phyloP scores from a whole-genome alignment of 257 asterid species.

The Euphrasia confusa region DNA sequence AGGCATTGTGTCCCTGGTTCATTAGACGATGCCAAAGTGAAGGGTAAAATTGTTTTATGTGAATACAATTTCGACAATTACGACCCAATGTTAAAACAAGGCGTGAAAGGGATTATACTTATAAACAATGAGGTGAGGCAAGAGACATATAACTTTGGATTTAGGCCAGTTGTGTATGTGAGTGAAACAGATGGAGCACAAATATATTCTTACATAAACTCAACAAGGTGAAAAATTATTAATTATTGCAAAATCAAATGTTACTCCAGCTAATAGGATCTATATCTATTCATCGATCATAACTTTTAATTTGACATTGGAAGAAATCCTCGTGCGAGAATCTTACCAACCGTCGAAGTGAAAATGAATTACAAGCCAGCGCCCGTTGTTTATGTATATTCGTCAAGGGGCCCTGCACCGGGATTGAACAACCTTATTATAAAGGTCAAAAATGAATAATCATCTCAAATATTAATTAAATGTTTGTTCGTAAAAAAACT shows the following conservation, averaged over 20 bases:
- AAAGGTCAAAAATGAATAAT: background rate
- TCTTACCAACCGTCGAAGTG: conserved; percentile 45
- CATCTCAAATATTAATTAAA: too few species aligned
- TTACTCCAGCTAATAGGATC: background rate
- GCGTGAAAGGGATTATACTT: conserved; percentile 48
- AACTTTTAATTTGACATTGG: background rate
- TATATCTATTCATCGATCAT: too few species aligned
- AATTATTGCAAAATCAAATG: background rate
- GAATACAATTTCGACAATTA: conserved; percentile 22
- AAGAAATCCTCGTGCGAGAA: conserved; percentile 57
- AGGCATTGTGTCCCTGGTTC: conserved; percentile 34
- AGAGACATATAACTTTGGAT: background rate
- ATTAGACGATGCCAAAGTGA: conserved; percentile 42
- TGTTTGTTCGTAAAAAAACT: background rate
- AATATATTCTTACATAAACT: conserved; percentile 49
- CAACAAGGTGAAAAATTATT: conserved; percentile 40
- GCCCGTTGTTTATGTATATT: conserved; percentile 59
- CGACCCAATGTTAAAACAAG: conserved; percentile 28
- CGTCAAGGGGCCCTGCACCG: conserved; percentile 55
- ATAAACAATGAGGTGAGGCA: conserved; percentile 31
- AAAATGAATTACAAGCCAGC: conserved; percentile 52
- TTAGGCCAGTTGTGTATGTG: conserved; percentile 35
- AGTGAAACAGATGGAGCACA: conserved; percentile 38
- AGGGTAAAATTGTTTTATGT: conserved; percentile 66
- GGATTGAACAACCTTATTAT: background rate